Percentiles rank a stretch among this genome's conserved stretches.
Conservation (phyloP, 23 red algal genomes). For the Rhodosorus marinus region DNA sequence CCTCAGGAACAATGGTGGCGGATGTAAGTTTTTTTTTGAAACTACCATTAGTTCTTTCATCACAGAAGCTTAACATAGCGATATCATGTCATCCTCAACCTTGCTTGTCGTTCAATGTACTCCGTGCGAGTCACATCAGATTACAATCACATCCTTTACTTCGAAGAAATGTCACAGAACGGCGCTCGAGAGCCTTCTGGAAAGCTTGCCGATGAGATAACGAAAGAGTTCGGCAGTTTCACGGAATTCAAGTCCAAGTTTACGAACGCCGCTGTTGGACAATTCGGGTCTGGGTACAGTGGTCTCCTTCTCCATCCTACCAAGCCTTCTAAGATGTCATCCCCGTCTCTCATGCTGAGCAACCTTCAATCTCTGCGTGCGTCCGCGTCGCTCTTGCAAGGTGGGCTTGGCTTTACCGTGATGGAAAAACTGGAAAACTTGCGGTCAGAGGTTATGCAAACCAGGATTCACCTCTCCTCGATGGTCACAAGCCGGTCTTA, state of each 20-base stretch:
- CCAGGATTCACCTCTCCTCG: slow-evolving; percentile 10
- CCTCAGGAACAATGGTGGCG: slow-evolving; percentile 26
- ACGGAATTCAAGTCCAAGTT: neutral
- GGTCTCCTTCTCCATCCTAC: neutral
- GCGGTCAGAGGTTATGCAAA: slow-evolving; percentile 6
- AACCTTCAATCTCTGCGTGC: no score
- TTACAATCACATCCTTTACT: slow-evolving; percentile 25
- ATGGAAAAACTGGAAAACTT: neutral
- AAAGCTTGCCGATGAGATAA: slow-evolving; percentile 10
- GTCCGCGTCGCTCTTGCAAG: no score
- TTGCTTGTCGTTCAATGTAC: no score
- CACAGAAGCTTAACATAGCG: no score
- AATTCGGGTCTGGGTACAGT: slow-evolving; percentile 19
- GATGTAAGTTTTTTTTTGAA: no score
- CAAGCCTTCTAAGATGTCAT: no score
- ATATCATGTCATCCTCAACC: no score
- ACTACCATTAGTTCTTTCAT: no score
- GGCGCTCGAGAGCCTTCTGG: neutral
- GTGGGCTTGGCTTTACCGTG: neutral
- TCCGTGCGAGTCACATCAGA: no score
- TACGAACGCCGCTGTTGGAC: neutral
- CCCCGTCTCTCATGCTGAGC: no score
- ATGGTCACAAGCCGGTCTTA: neutral
- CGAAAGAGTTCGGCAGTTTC: slow-evolving; percentile 10
- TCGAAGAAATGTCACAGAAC: slow-evolving; percentile 8